phyloP scores from a whole-genome alignment of 805 yeast species.

The Dipodascus albidus region DNA sequence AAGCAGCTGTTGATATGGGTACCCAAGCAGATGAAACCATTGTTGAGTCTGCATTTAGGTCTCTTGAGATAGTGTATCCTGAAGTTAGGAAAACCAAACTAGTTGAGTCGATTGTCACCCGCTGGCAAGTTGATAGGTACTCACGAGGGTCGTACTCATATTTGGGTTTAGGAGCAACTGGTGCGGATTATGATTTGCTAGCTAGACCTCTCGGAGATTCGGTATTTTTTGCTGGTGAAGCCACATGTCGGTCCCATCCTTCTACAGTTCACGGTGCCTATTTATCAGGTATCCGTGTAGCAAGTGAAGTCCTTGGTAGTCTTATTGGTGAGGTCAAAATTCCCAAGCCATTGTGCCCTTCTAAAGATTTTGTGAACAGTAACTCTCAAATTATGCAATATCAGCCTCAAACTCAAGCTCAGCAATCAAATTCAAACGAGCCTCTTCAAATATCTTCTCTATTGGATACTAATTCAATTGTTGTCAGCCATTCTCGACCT shows the following conservation, averaged over 20 bases:
- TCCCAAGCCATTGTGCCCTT: constrained; percentile 26
- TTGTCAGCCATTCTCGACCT: background rate
- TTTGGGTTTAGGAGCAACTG: constrained; percentile 31
- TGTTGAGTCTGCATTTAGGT: constrained; percentile 24
- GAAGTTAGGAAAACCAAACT: constrained; percentile 16
- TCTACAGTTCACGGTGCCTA: constrained; percentile 35
- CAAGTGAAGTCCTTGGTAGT: constrained; percentile 29
- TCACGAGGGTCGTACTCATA: constrained; percentile 66
- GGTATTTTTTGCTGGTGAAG: constrained; percentile 34
- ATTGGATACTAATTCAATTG: background rate
- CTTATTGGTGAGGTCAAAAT: constrained; percentile 30
- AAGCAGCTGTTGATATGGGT: constrained; percentile 25
- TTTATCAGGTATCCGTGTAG: constrained; percentile 31
- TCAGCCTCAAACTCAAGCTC: background rate
- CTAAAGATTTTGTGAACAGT: constrained; percentile 4
- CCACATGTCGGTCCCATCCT: constrained; percentile 30
- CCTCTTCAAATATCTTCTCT: background rate
- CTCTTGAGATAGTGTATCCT: constrained; percentile 17
- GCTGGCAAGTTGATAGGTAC: constrained; percentile 76
- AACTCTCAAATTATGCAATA: background rate
- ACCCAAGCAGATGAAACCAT: constrained; percentile 24
- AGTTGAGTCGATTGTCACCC: constrained; percentile 36
- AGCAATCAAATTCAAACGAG: background rate
- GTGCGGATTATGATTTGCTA: constrained; percentile 30
- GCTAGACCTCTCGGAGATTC: constrained; percentile 28